Percentiles rank a stretch among this genome's conserved stretches.
These are phyloP conservation scores for Mycena olivaceomarginata DNA, from an alignment of 768 basidiomycete species.

Conservation along the genomic window DNA sequence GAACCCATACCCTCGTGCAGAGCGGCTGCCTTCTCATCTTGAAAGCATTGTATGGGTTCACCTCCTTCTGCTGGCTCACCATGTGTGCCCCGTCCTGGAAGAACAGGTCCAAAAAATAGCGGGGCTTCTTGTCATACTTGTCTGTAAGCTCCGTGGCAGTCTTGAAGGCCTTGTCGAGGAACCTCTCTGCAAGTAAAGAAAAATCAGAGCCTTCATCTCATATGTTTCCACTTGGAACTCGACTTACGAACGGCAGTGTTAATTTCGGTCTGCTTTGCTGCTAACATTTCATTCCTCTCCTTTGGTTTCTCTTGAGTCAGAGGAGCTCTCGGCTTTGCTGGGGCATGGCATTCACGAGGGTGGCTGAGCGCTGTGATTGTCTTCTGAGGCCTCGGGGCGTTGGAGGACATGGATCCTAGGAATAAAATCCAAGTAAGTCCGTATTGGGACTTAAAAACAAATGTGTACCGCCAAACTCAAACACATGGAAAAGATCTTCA, in stretches of 20 bases:
- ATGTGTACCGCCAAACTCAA: too few relatives aligned
- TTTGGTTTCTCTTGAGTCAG: neutral
- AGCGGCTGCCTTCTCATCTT: constrained; percentile 5
- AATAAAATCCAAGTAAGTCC: too few relatives aligned
- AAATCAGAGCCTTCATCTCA: neutral
- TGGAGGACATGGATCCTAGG: neutral
- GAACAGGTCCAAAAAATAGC: constrained; percentile 4
- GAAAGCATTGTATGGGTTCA: constrained; percentile 15
- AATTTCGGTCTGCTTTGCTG: neutral
- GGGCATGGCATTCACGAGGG: neutral
- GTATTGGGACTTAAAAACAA: too few relatives aligned
- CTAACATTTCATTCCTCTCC: neutral
- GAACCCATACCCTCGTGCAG: neutral
- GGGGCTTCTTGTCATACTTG: neutral
- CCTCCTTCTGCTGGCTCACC: neutral
- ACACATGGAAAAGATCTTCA: too few relatives aligned
- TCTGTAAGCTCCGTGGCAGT: neutral
- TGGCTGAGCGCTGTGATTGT: neutral
- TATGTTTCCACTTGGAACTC: neutral
- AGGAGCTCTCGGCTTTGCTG: neutral
- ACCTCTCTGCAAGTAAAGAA: neutral
- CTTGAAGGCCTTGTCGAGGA: neutral
- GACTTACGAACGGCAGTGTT: neutral
- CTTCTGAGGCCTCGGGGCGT: neutral
- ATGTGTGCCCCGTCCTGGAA: constrained; percentile 11